A percentile compares a stretch with the other conserved stretches of the same genome.
phyloP scores from a whole-genome alignment of 2,329 filamentous ascomycete species.

The Pseudopithomyces maydicus region DNA sequence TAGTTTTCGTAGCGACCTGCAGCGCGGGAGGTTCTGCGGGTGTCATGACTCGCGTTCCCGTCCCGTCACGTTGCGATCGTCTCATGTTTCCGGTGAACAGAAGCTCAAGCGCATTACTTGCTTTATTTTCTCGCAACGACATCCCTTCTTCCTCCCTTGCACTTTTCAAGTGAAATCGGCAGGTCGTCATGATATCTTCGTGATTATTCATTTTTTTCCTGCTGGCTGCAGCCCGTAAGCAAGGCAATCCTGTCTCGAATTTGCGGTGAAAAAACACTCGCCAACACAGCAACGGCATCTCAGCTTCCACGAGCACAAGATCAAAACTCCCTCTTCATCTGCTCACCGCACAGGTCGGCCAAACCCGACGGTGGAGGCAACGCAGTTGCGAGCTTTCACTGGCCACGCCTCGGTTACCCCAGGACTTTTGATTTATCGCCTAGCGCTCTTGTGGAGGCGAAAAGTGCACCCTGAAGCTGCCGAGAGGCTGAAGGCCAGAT shows the following conservation, averaged over 20 bases:
- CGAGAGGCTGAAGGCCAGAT: background rate
- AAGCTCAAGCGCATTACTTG: too few relatives aligned
- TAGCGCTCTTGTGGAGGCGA: background rate
- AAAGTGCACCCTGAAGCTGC: background rate
- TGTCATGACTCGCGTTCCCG: background rate
- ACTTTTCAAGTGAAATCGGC: background rate
- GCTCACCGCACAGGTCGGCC: background rate
- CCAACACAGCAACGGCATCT: background rate
- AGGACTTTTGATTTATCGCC: background rate
- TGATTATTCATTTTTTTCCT: background rate
- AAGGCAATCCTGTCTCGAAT: background rate
- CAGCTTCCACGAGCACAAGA: background rate
- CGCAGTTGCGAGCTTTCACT: background rate
- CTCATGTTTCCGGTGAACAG: constrained; percentile 1
- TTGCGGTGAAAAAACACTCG: background rate
- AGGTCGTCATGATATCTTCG: background rate
- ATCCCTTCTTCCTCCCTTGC: background rate
- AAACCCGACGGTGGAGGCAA: constrained; percentile 1
- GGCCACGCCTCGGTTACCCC: background rate
- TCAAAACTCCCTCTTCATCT: background rate
- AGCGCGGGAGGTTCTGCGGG: too few relatives aligned
- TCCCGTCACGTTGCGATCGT: background rate
- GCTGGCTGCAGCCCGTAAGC: background rate
- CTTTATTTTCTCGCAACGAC: background rate
- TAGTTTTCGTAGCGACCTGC: background rate